These are phyloP conservation scores for Sphenostylis stenocarpa DNA, from an alignment of 306 rosid genomes.

Conservation along the genomic window DNA sequence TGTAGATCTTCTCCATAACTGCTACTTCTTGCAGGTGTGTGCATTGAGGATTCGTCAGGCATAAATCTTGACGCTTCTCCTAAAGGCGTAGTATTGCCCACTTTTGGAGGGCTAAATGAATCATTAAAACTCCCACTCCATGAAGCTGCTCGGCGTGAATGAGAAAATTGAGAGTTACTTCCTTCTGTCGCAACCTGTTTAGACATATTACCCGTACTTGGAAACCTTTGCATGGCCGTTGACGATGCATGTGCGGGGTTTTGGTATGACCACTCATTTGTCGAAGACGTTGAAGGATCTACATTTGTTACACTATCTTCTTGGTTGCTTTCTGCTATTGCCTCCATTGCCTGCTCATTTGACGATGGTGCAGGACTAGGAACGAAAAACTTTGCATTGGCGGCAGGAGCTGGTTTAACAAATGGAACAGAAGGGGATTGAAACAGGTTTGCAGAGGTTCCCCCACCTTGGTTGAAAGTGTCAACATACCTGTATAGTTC, in stretches of 20 bases:
- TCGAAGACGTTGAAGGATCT: conserved; percentile 50
- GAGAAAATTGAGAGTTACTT: conserved; percentile 35
- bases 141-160: conserved; percentile 74
- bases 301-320: conserved; percentile 48
- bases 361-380: conserved; percentile 61
- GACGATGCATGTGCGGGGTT: conserved; percentile 36
- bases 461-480: conserved; percentile 85
- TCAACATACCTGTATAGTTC: conserved; percentile 78
- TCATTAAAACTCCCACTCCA: conserved; percentile 72
- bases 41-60: conserved; percentile 44
- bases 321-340: conserved; percentile 60
- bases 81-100: conserved; percentile 42
- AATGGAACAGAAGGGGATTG: conserved; percentile 70
- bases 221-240: conserved; percentile 56
- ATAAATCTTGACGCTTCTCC: conserved; percentile 53
- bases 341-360: conserved; percentile 54
- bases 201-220: conserved; percentile 63
- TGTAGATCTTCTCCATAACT: conserved; percentile 73
- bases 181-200: conserved; percentile 34
- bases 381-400: conserved; percentile 77
- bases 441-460: conserved; percentile 65
- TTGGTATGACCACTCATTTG: conserved; percentile 51
- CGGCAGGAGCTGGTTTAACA: conserved; percentile 59
- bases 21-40: conserved; percentile 39
- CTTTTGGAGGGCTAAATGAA: conserved; percentile 47